phyloP scores from a whole-genome alignment of 2,329 filamentous ascomycete genomes.

The Aureobasidium mangrovei region DNA sequence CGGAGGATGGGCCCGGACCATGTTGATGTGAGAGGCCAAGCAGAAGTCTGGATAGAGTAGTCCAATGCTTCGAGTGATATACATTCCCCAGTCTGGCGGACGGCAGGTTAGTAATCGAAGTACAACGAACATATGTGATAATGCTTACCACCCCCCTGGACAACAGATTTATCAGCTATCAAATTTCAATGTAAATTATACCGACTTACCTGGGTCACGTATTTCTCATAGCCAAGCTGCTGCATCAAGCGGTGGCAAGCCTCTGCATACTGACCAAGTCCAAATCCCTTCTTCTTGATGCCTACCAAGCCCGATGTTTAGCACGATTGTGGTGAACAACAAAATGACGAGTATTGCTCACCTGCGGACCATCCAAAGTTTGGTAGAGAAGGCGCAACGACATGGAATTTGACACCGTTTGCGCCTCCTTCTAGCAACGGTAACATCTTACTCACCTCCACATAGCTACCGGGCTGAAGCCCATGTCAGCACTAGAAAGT shows the following conservation, averaged over 20 bases:
- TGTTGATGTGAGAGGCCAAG: slow-evolving; percentile 56
- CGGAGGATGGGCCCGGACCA: slow-evolving; percentile 44
- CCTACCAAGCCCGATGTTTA: slow-evolving; percentile 21
- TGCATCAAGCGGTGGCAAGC: slow-evolving; percentile 60
- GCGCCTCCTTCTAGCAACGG: slow-evolving; percentile 32
- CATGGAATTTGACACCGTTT: slow-evolving; percentile 41
- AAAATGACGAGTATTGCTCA: not conserved
- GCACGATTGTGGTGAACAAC: not conserved
- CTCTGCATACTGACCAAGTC: slow-evolving; percentile 53
- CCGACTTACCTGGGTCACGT: slow-evolving; percentile 22
- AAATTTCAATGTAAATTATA: too few relatives aligned
- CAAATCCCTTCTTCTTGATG: slow-evolving; percentile 48
- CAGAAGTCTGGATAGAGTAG: slow-evolving; percentile 49
- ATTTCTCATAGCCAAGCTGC: slow-evolving; percentile 55
- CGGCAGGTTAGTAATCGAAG: not conserved
- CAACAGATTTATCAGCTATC: slow-evolving; percentile 19
- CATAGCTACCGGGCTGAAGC: slow-evolving; percentile 53
- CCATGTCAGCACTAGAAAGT: not conserved
- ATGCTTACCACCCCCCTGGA: slow-evolving; percentile 45
- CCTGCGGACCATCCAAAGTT: slow-evolving; percentile 46
- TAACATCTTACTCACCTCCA: slow-evolving; percentile 57
- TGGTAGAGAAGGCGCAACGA: slow-evolving; percentile 47
- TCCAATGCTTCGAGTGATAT: slow-evolving; percentile 55
- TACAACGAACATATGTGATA: not conserved
- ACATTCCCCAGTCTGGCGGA: slow-evolving; percentile 55